These are phyloP conservation scores for Paramyrothecium roridum DNA, from an alignment of 2,329 filamentous ascomycete species.

Conservation along the genomic window DNA sequence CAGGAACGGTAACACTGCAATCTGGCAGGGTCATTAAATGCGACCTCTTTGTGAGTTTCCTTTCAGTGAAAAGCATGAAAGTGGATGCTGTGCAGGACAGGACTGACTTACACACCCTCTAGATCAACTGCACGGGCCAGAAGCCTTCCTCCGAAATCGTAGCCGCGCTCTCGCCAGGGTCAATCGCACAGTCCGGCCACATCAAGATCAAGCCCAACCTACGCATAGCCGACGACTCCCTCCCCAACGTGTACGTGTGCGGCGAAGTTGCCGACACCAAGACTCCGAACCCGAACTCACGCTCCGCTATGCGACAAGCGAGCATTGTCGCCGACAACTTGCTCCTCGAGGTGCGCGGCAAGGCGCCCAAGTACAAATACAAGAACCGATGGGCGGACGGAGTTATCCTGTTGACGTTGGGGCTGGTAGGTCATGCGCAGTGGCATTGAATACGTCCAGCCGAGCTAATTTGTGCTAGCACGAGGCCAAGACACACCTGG, in stretches of 20 bases:
- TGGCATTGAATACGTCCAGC: fast-evolving
- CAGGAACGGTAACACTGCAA: constrained; percentile 37
- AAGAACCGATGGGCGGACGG: constrained; percentile 42
- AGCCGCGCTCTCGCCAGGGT: constrained; percentile 33
- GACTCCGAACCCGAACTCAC: constrained; percentile 47
- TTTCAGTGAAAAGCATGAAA: background rate
- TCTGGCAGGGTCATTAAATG: constrained; percentile 43
- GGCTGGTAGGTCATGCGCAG: constrained; percentile 37
- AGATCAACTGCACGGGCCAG: constrained; percentile 61
- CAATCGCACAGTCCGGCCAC: constrained; percentile 43
- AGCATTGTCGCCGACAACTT: constrained; percentile 53
- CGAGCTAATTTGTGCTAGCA: constrained; percentile 26
- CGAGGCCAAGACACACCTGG: constrained; percentile 39
- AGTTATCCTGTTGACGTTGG: constrained; percentile 51
- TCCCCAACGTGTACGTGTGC: constrained; percentile 56
- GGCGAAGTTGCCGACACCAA: constrained; percentile 58
- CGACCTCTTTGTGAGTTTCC: constrained; percentile 43
- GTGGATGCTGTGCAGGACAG: background rate
- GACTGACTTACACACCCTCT: constrained; percentile 1
- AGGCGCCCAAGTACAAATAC: constrained; percentile 35
- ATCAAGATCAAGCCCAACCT: constrained; percentile 54
- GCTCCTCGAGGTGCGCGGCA: constrained; percentile 38
- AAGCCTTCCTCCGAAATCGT: constrained; percentile 52
- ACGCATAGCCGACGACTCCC: constrained; percentile 46
- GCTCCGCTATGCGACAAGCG: constrained; percentile 52